phyloP scores from a whole-genome alignment of 805 yeast genomes.

The Wickerhamiella vanderwaltii region DNA sequence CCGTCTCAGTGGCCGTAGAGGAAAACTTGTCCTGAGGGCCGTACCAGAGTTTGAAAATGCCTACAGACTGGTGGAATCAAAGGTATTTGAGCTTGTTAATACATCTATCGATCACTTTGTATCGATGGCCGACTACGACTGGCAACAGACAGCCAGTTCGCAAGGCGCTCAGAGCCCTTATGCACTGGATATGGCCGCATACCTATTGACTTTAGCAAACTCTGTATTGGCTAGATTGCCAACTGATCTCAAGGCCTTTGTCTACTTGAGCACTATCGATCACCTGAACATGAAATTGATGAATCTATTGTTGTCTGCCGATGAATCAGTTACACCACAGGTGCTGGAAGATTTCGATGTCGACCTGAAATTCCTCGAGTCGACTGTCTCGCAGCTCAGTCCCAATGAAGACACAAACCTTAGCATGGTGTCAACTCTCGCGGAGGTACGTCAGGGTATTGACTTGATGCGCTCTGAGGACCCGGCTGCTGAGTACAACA shows the following conservation, averaged over 20 bases:
- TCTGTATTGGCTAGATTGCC: constrained; percentile 79
- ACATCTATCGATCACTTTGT: constrained; percentile 64
- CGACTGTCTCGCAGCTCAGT: constrained; percentile 27
- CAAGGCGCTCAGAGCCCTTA: constrained; percentile 52
- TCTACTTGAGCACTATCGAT: constrained; percentile 81
- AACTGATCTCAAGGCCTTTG: constrained; percentile 56
- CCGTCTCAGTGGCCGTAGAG: constrained; percentile 28
- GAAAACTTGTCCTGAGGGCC: constrained; percentile 39
- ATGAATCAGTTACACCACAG: constrained; percentile 41
- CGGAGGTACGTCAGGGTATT: constrained; percentile 69
- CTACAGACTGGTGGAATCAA: constrained; percentile 61
- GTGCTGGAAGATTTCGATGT: constrained; percentile 62
- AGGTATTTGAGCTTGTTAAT: constrained; percentile 74
- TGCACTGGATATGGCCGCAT: constrained; percentile 73
- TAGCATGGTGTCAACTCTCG: constrained; percentile 39
- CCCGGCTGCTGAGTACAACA: constrained; percentile 37
- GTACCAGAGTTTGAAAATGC: constrained; percentile 44
- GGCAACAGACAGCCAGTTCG: constrained; percentile 36
- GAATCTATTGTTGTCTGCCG: constrained; percentile 42
- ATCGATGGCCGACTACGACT: constrained; percentile 76
- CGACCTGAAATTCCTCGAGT: constrained; percentile 69
- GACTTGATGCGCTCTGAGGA: constrained; percentile 51
- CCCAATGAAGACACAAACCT: constrained; percentile 15
- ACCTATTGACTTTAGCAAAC: constrained; percentile 70
- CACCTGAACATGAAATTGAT: constrained; percentile 63